Percentiles rank a stretch among this genome's conserved stretches.
phyloP scores from a whole-genome alignment of 495 filamentous ascomycete species.

The Penicillium cataractarum region DNA sequence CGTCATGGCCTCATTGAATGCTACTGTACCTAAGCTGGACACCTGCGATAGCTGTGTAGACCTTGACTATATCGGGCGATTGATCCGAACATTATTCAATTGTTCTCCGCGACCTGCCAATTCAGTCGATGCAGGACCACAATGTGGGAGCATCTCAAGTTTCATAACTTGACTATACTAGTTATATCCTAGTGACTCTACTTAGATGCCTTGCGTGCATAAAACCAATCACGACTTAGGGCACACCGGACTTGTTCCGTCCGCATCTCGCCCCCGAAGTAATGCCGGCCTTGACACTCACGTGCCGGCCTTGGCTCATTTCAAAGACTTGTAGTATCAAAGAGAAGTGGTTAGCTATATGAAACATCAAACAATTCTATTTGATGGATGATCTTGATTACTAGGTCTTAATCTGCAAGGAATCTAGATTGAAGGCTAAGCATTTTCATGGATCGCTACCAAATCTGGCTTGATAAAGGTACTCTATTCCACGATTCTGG shows the following conservation, averaged over 20 bases:
- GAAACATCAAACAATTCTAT: background rate
- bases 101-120: background rate
- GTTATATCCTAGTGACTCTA: background rate
- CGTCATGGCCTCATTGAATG: constrained; percentile 8
- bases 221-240: background rate
- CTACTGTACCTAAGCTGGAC: too few species aligned
- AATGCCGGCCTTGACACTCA: background rate
- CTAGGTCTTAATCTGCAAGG: background rate
- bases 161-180: background rate
- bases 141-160: background rate
- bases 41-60: constrained; percentile 1
- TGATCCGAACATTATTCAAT: constrained; percentile 1
- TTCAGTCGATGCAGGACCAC: background rate
- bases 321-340: background rate
- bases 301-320: background rate
- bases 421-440: background rate
- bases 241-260: background rate
- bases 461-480: background rate
- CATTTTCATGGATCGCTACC: background rate
- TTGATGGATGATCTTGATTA: background rate
- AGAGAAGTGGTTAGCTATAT: background rate
- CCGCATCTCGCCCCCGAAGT: background rate
- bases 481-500: background rate
- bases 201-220: background rate
- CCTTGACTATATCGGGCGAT: constrained; percentile 8